phyloP scores from a whole-genome alignment of 371 early-diverging fungal genomes.

The Mortierella sp. region DNA sequence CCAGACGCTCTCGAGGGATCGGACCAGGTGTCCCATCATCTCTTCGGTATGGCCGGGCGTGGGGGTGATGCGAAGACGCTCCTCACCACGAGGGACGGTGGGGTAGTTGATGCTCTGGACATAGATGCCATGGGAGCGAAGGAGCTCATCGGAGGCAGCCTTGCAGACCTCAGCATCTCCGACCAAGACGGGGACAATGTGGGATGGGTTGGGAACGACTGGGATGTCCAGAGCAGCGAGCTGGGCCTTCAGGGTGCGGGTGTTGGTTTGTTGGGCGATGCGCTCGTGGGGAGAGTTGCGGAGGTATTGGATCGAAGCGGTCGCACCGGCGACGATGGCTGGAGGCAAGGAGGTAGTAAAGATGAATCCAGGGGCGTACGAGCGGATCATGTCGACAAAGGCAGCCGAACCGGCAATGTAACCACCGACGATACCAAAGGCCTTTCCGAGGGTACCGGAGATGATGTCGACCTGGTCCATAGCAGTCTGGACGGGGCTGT shows the following conservation, averaged over 20 bases:
- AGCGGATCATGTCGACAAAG: conserved; percentile 96
- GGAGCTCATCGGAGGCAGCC: conserved; percentile 91
- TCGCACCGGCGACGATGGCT: conserved; percentile 90
- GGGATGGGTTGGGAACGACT: conserved; percentile 97
- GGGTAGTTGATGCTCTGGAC: conserved; percentile 99
- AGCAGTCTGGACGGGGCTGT: conserved; percentile 57
- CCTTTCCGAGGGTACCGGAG: conserved; percentile 98
- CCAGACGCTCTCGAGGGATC: conserved; percentile 92
- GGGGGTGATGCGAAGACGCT: conserved; percentile 98
- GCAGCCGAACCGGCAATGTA: conserved; percentile 94
- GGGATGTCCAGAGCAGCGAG: conserved; percentile 91
- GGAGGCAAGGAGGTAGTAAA: conserved; percentile 99
- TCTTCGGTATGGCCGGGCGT: conserved; percentile 91
- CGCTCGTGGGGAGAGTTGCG: conserved; percentile 88
- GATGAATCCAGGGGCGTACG: conserved; percentile 99
- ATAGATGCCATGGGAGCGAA: conserved; percentile 92
- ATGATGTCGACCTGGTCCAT: conserved; percentile 96
- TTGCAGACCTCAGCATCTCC: conserved; percentile 97
- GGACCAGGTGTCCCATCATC: conserved; percentile 88
- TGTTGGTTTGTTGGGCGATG: conserved; percentile 91
- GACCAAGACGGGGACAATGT: conserved; percentile 97
- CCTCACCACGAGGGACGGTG: conserved; percentile 95
- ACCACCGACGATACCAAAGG: conserved; percentile 98
- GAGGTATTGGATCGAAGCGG: conserved; percentile 92
- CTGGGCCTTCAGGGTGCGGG: conserved; percentile 86